Evolutionary conservation across 192 early-diverging fungal genomes (phyloP).

Genomic region (Coemansia asiatica): DNA sequence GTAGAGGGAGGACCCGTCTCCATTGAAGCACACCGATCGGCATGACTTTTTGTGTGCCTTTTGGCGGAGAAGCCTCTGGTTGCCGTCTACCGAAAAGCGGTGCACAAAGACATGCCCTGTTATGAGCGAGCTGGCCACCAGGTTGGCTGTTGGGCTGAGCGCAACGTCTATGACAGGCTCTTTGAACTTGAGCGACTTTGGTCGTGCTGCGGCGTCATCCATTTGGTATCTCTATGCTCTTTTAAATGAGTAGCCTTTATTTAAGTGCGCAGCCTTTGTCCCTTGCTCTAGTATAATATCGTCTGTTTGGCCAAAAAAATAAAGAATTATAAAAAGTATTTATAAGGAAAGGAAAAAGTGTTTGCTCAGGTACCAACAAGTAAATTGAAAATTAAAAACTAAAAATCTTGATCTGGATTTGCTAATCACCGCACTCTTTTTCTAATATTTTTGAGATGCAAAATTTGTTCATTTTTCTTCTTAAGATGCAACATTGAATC

Average conservation of each 20-base stretch:
- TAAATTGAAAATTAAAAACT: not conserved
- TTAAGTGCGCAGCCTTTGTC: too few species aligned
- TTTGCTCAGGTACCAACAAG: not conserved
- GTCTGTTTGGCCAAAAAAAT: not conserved
- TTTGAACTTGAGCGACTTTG: slow-evolving; percentile 55
- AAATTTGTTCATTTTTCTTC: too few species aligned
- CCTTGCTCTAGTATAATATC: not conserved
- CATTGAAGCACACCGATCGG: slow-evolving; percentile 77
- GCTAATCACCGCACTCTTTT: not conserved
- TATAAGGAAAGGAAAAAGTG: slow-evolving; percentile 5
- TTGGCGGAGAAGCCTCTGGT: slow-evolving; percentile 38
- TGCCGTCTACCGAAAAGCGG: slow-evolving; percentile 39
- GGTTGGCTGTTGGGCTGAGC: slow-evolving; percentile 34
- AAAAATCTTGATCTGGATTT: not conserved
- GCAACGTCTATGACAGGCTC: slow-evolving; percentile 54
- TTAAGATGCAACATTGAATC: too few species aligned
- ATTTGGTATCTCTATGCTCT: slow-evolving; percentile 6
- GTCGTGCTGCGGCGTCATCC: slow-evolving; percentile 47
- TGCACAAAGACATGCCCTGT: slow-evolving; percentile 55
- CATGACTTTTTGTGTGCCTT: slow-evolving; percentile 80
- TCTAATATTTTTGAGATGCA: not conserved
- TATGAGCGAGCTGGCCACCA: slow-evolving; percentile 55
- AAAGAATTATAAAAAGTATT: not conserved
- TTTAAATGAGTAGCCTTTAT: not conserved
- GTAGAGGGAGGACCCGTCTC: slow-evolving; percentile 66